Conservation (phyloP, 257 asterid genomes). For the Salvia miltiorrhiza region DNA sequence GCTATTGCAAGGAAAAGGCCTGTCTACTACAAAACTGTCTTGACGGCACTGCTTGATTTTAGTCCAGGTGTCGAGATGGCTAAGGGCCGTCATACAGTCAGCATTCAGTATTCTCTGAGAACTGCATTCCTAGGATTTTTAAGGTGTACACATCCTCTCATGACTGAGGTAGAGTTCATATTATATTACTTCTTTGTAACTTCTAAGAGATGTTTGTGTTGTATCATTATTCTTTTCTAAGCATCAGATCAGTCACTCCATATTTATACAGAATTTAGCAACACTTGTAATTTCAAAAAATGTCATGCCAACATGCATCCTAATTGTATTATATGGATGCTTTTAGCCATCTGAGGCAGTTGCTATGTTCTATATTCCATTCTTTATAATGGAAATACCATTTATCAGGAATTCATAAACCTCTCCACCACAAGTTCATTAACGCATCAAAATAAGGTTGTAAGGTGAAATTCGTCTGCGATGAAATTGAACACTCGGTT, state of each 20-base stretch:
- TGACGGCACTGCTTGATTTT: constrained; percentile 67
- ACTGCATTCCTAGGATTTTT: constrained; percentile 92
- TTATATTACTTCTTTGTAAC: constrained; percentile 13
- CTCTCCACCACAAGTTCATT: not conserved
- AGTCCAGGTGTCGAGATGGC: constrained; percentile 51
- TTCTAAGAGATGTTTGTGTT: constrained; percentile 11
- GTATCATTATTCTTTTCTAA: not conserved
- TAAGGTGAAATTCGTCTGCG: not conserved
- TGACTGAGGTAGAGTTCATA: constrained; percentile 63
- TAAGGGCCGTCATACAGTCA: constrained; percentile 68
- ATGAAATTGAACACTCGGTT: not conserved
- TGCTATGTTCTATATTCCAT: constrained; percentile 1
- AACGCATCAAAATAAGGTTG: not conserved
- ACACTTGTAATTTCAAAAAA: not conserved
- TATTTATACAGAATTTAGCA: not conserved
- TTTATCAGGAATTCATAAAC: not conserved
- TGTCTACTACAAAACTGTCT: constrained; percentile 56
- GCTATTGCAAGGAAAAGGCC: constrained; percentile 85
- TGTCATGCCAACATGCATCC: constrained; percentile 4
- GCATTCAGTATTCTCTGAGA: constrained; percentile 84
- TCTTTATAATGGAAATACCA: not conserved
- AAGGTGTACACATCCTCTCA: constrained; percentile 74
- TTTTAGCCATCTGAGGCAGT: constrained; percentile 1
- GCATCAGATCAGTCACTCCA: not conserved
- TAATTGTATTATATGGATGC: not conserved